phyloP scores from a whole-genome alignment of 2,329 filamentous ascomycete species.

The Juglanconis juglandina region DNA sequence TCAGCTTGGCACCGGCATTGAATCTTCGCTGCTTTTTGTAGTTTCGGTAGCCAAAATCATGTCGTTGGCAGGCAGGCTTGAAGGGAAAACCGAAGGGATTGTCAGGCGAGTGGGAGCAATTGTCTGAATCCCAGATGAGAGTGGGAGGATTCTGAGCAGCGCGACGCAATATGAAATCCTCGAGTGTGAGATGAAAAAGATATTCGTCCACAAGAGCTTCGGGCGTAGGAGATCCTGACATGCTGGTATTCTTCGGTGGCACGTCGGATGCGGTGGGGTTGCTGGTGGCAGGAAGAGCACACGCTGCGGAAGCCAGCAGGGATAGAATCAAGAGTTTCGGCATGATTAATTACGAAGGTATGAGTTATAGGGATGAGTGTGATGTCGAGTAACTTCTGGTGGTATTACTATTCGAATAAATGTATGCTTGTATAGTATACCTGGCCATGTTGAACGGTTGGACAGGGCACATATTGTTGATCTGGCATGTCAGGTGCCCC shows the following conservation, averaged over 20 bases:
- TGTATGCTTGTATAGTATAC: too few relatives aligned
- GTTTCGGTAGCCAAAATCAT: conserved; percentile 57
- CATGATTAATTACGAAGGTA: too few relatives aligned
- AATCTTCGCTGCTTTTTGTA: conserved; percentile 48
- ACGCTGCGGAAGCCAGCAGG: too few relatives aligned
- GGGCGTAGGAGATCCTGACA: neutral
- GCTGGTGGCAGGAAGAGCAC: too few relatives aligned
- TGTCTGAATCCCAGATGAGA: conserved; percentile 40
- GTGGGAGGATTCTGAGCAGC: conserved; percentile 35
- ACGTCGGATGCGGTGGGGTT: too few relatives aligned
- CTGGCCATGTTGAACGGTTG: too few relatives aligned
- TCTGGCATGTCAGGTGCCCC: too few relatives aligned
- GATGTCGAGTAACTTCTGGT: too few relatives aligned
- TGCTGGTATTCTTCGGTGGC: neutral
- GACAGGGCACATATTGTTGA: too few relatives aligned
- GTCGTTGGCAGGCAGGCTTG: conserved; percentile 45
- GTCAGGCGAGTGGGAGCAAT: conserved; percentile 40
- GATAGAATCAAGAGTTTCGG: too few relatives aligned
- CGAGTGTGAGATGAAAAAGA: conserved; percentile 41
- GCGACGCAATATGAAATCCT: conserved; percentile 38
- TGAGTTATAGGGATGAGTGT: too few relatives aligned
- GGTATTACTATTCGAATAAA: too few relatives aligned
- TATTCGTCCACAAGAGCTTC: conserved; percentile 40
- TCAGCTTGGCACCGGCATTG: conserved; percentile 35
- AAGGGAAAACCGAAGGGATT: conserved; percentile 44